Evolutionary conservation across 2,329 filamentous ascomycete genomes (phyloP).

Genomic region (Aureobasidium vineae): DNA sequence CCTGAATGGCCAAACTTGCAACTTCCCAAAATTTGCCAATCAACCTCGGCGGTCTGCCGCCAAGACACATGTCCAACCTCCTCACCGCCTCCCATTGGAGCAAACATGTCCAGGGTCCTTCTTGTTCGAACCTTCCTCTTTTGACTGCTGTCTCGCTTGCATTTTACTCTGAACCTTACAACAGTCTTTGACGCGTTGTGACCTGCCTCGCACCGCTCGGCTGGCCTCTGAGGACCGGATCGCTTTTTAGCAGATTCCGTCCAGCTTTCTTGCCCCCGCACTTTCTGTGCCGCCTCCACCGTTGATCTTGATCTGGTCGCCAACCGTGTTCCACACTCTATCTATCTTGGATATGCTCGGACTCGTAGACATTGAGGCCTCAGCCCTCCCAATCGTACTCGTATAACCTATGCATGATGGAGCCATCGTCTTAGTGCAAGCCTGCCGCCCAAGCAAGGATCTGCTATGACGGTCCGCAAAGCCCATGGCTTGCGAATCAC

Average conservation of each 20-base stretch:
- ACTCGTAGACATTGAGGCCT: not conserved
- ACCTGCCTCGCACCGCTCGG: not conserved
- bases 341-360: not conserved
- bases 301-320: conserved; percentile 4
- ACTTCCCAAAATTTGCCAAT: conserved; percentile 3
- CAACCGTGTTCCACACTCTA: not conserved
- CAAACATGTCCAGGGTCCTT: not conserved
- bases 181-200: conserved; percentile 12
- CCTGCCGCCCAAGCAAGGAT: not conserved
- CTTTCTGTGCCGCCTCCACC: not conserved
- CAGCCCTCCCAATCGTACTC: not conserved
- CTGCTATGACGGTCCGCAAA: not conserved
- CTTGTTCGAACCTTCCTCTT: conserved; percentile 1
- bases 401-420: not conserved
- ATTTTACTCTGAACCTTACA: not conserved
- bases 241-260: not conserved
- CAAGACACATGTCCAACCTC: not conserved
- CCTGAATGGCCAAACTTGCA: conserved; percentile 8
- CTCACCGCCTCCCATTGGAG: not conserved
- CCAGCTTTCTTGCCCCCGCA: conserved; percentile 3
- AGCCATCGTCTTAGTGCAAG: not conserved
- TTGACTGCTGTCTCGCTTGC: conserved; percentile 13
- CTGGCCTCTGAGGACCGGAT: not conserved
- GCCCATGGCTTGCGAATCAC: not conserved
- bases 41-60: conserved; percentile 1